A percentile compares a stretch with the other conserved stretches of the same genome.
These are phyloP conservation scores for Coemansia javaensis DNA, from an alignment of 192 early-diverging fungal species.

Conservation along the genomic window DNA sequence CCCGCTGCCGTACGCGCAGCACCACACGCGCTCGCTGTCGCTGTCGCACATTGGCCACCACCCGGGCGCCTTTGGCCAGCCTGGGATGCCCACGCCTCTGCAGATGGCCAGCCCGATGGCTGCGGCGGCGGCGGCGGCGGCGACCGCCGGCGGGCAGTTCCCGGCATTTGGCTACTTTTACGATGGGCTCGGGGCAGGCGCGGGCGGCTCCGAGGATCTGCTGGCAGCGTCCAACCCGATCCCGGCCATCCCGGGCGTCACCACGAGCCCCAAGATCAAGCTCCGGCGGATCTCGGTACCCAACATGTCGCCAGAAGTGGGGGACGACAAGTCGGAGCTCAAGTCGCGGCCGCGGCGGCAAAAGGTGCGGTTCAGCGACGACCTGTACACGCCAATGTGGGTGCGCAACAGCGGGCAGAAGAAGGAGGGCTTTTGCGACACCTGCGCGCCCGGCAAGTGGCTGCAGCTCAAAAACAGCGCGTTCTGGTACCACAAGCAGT, in stretches of 20 bases:
- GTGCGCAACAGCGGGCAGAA: conserved; percentile 69
- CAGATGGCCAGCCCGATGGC: conserved; percentile 23
- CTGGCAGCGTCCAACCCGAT: conserved; percentile 22
- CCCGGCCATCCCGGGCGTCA: conserved; percentile 43
- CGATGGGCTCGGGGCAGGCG: conserved; percentile 9
- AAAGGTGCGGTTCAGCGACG: conserved; percentile 63
- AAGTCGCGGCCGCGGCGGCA: conserved; percentile 60
- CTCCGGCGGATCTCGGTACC: conserved; percentile 41
- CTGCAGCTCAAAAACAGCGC: conserved; percentile 85
- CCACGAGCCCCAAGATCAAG: conserved; percentile 40
- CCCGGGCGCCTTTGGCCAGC: neutral
- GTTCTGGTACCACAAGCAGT: conserved; percentile 89
- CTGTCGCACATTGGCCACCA: conserved; percentile 20
- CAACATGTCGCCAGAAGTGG: conserved; percentile 19
- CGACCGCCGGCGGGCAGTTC: neutral
- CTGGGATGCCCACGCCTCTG: conserved; percentile 7
- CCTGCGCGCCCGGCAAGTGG: conserved; percentile 78
- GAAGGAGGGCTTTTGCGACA: conserved; percentile 82
- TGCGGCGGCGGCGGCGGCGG: conserved; percentile 4
- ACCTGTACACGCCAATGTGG: conserved; percentile 79
- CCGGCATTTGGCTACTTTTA: conserved; percentile 29
- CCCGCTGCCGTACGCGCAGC: conserved; percentile 2
- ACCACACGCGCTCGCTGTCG: conserved; percentile 24
- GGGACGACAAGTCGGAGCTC: conserved; percentile 16
- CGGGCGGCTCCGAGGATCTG: conserved; percentile 1